phyloP scores from a whole-genome alignment of 164 flowering plant species.

The Vitis labrusca region DNA sequence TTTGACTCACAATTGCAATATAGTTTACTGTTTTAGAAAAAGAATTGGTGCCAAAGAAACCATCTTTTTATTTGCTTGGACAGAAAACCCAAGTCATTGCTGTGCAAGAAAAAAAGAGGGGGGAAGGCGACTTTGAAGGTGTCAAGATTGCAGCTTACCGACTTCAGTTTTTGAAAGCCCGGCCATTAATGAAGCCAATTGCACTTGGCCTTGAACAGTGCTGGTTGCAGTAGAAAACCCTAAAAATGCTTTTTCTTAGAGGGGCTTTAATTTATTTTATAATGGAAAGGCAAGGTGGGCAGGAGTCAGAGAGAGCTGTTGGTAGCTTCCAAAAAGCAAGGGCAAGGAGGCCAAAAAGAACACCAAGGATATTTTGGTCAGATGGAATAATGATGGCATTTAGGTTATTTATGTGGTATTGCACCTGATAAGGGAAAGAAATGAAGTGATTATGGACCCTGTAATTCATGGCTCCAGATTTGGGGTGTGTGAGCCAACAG shows the following conservation, averaged over 20 bases:
- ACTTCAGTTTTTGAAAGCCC: conserved; percentile 12
- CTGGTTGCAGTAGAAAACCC: conserved; percentile 9
- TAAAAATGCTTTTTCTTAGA: not conserved
- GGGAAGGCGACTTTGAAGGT: not conserved
- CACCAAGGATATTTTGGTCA: not conserved
- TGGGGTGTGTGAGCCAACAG: no score
- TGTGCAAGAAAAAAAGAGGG: not conserved
- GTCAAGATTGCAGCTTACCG: conserved; percentile 27
- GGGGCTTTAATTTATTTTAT: not conserved
- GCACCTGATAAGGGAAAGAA: no score
- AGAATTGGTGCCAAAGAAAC: not conserved
- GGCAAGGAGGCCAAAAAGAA: not conserved
- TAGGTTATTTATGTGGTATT: no score
- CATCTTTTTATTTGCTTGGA: conserved; percentile 5
- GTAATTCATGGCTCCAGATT: no score
- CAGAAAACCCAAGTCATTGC: conserved; percentile 7
- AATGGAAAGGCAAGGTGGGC: not conserved
- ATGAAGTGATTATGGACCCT: no score
- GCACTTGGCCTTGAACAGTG: not conserved
- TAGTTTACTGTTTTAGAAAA: not conserved
- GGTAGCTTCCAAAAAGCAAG: conserved; percentile 11
- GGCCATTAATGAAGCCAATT: conserved; percentile 13
- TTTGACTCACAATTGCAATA: conserved; percentile 9
- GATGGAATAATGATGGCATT: no score
- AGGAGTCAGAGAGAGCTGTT: not conserved